Conservation (phyloP, 2,329 filamentous ascomycete genomes). For the Plectosphaerella plurivora region DNA sequence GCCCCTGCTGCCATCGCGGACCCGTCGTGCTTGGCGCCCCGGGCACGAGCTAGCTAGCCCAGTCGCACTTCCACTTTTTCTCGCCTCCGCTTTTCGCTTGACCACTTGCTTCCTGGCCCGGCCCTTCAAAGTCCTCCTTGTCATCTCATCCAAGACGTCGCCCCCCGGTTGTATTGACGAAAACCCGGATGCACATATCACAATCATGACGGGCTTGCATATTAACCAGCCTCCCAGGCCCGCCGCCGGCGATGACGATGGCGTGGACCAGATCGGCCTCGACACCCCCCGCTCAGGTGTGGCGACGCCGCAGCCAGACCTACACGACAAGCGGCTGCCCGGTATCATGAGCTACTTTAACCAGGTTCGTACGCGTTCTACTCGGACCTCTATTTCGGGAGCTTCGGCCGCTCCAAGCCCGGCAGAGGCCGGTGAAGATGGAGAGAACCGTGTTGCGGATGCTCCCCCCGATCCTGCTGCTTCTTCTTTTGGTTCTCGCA, state of each 20-base stretch:
- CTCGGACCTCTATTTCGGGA: slow-evolving; percentile 11
- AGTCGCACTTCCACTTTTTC: slow-evolving; percentile 7
- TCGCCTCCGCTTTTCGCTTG: slow-evolving; percentile 3
- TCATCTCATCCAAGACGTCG: slow-evolving; percentile 8
- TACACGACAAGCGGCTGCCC: slow-evolving; percentile 89
- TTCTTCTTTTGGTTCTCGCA: background rate
- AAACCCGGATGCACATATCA: background rate
- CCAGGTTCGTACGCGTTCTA: slow-evolving; percentile 93
- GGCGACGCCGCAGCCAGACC: slow-evolving; percentile 89
- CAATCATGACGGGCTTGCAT: slow-evolving; percentile 4
- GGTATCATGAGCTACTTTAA: slow-evolving; percentile 97
- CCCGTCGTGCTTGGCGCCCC: slow-evolving; percentile 24
- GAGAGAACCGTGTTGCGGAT: slow-evolving; percentile 15
- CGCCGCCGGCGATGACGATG: slow-evolving; percentile 61
- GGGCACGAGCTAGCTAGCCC: slow-evolving; percentile 31
- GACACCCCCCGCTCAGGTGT: slow-evolving; percentile 86
- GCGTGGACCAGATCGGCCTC: slow-evolving; percentile 72
- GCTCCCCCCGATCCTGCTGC: background rate
- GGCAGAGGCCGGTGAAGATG: slow-evolving; percentile 21
- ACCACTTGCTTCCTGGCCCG: background rate
- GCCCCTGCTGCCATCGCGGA: background rate
- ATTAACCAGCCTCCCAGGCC: slow-evolving; percentile 53
- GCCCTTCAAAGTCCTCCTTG: slow-evolving; percentile 5
- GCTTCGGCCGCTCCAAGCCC: slow-evolving; percentile 22
- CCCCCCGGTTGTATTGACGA: slow-evolving; percentile 29